Evolutionary conservation across 2,329 filamentous ascomycete genomes (phyloP), one percentile per base, ranked within the genome.

Genomic region (Diaporthe sp.): DNA sequence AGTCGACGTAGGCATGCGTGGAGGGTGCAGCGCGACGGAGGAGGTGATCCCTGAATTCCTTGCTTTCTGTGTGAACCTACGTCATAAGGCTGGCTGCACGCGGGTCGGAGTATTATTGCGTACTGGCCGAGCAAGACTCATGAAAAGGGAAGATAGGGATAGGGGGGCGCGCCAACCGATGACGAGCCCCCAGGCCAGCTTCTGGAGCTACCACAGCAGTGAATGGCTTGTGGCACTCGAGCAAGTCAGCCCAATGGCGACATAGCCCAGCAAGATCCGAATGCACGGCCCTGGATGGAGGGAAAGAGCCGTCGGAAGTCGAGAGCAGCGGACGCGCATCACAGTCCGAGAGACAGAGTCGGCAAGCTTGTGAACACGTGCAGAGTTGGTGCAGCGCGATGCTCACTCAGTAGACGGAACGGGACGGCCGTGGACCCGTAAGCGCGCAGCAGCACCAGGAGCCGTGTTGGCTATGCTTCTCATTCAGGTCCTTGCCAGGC

Each of bases 11-110:
- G 58, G 34, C 71, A 44, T 65, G 49, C 71, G 28, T 65, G 58
- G 58, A 62, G 46, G 46, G 58, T 65, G 57, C 58, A 73, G 49
- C 44, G 46, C 37, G 71, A 57, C 58, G 58, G 58, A 65, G 46
- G 71, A 73, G 51, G 71, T 62, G 55, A 55, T 65, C n/a, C 58
- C 58, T 73, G 51, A 72, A 72, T 73, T 73, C 71, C 71, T 42
- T 73, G 71, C 60, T 73, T 65, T 65, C 58, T 42, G 49, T 65
- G 71, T 62, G 46, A 17, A 46, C 46, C 46, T 73, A 73, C 71
- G 71, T 73, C 71, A 73, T 73, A 51, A 73, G 71, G 61, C 71
- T 61, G 60, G 61, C 71, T 53, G 71, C 51, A 51, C 71, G 71
- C 71, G 49, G 71, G 71, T 65, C 71, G 58, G 71, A 46, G 46